phyloP scores from a whole-genome alignment of 306 rosid genomes.

The Urtica urens region DNA sequence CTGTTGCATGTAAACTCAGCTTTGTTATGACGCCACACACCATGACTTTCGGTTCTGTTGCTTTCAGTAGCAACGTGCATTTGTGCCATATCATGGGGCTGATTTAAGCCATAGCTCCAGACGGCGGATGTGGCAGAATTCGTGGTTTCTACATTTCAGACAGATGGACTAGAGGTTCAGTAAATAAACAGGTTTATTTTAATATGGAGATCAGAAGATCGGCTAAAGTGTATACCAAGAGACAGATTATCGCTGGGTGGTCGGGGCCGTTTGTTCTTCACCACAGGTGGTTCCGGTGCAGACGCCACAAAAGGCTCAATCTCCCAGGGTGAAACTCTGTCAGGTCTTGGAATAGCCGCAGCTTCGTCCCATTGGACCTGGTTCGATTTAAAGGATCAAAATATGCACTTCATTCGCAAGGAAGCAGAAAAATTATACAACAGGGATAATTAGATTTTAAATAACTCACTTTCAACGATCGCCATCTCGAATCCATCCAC shows the following conservation, averaged over 20 bases:
- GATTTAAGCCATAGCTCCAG: slow-evolving; percentile 41
- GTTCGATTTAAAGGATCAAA: slow-evolving; percentile 10
- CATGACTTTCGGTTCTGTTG: slow-evolving; percentile 35
- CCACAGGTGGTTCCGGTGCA: slow-evolving; percentile 23
- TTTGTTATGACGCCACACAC: slow-evolving; percentile 46
- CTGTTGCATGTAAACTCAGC: no score
- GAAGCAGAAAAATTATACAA: background rate
- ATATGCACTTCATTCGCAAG: background rate
- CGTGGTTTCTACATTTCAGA: slow-evolving; percentile 25
- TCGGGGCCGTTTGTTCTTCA: slow-evolving; percentile 74
- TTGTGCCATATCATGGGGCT: slow-evolving; percentile 36
- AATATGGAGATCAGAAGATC: background rate
- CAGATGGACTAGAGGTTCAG: background rate
- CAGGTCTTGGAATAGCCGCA: slow-evolving; percentile 67
- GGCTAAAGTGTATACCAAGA: slow-evolving; percentile 52
- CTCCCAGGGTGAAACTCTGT: slow-evolving; percentile 91
- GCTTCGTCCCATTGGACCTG: slow-evolving; percentile 99
- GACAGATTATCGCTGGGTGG: slow-evolving; percentile 44
- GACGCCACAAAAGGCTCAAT: slow-evolving; percentile 67
- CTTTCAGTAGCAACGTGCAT: slow-evolving; percentile 30
- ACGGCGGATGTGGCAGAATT: slow-evolving; percentile 40
- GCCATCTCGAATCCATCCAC: slow-evolving; percentile 73
- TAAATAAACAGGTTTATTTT: background rate
- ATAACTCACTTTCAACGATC: slow-evolving; percentile 63
- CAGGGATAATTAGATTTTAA: background rate